A percentile compares a stretch with the other conserved stretches of the same genome.
phyloP scores from a whole-genome alignment of 805 yeast species.

The Martiniozyma abietophila region DNA sequence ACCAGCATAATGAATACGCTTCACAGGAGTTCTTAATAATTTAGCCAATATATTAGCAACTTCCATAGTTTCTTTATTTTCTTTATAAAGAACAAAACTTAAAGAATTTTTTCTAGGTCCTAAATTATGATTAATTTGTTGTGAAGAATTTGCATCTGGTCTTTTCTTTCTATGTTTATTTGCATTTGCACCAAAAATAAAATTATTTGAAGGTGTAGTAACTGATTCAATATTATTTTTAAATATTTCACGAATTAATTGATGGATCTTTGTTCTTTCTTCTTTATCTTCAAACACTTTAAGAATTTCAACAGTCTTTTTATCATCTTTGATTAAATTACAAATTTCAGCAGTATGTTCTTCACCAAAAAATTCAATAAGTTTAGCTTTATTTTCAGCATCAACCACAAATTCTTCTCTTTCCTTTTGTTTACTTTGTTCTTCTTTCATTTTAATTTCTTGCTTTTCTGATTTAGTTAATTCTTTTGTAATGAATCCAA shows the following conservation, averaged over 20 bases:
- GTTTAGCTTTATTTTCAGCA: slow-evolving; percentile 36
- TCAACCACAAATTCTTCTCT: slow-evolving; percentile 29
- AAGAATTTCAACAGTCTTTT: slow-evolving; percentile 41
- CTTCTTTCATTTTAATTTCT: slow-evolving; percentile 35
- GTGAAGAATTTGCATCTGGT: slow-evolving; percentile 31
- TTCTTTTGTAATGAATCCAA: slow-evolving; percentile 50
- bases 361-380: slow-evolving; percentile 49
- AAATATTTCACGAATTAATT: slow-evolving; percentile 64
- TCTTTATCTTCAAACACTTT: slow-evolving; percentile 56
- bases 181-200: slow-evolving; percentile 51
- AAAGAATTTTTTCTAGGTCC: slow-evolving; percentile 64
- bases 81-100: slow-evolving; percentile 79
- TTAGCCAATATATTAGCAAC: slow-evolving; percentile 69
- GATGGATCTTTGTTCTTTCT: slow-evolving; percentile 72
- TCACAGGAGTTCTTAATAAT: slow-evolving; percentile 65
- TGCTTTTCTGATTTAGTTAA: slow-evolving; percentile 32
- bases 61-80: slow-evolving; percentile 96
- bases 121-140: slow-evolving; percentile 50
- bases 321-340: slow-evolving; percentile 39
- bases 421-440: slow-evolving; percentile 19
- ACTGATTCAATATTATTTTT: slow-evolving; percentile 67
- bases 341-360: slow-evolving; percentile 48
- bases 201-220: slow-evolving; percentile 60
- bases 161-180: slow-evolving; percentile 32
- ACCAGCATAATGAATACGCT: slow-evolving; percentile 74